Conservation (phyloP, 192 early-diverging fungal species). For the Mortierella alpina region DNA sequence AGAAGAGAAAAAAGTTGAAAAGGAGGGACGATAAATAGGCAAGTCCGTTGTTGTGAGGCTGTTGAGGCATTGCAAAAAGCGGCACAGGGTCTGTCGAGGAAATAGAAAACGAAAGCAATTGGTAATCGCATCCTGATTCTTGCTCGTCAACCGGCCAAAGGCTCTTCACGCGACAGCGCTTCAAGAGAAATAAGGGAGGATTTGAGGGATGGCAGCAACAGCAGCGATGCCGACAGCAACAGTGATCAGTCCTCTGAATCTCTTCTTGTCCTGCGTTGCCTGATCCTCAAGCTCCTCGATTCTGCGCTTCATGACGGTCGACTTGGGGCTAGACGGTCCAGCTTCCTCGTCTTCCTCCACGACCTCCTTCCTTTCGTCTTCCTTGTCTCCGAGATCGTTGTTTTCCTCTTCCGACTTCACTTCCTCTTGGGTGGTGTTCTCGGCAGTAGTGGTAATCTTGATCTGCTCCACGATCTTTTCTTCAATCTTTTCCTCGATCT, state of each 20-base stretch:
- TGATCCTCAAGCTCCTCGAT: conserved; percentile 31
- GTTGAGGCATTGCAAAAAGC: not conserved
- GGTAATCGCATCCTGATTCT: not conserved
- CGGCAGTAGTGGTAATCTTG: not conserved
- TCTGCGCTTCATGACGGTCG: conserved; percentile 17
- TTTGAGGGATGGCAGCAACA: conserved; percentile 28
- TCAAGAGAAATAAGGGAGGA: conserved; percentile 39
- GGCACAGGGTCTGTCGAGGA: not conserved
- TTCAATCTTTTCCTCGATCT: not conserved
- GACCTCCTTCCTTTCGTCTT: conserved; percentile 1
- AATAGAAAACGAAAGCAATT: not conserved
- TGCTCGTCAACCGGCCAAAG: too few species aligned
- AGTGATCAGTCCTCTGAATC: conserved; percentile 26
- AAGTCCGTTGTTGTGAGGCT: too few species aligned
- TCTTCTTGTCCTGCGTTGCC: conserved; percentile 17
- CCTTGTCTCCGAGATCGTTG: not conserved
- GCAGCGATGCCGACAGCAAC: conserved; percentile 32
- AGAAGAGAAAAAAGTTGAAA: not conserved
- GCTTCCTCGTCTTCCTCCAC: conserved; percentile 3
- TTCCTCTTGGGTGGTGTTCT: not conserved
- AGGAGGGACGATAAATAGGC: not conserved
- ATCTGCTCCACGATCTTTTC: conserved; percentile 5
- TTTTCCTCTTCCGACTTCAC: not conserved
- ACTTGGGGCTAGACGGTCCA: not conserved
- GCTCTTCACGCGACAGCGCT: not conserved